A percentile compares a stretch with the other conserved stretches of the same genome.
Conservation (phyloP, 805 yeast species). For the Metschnikowia borealis region DNA sequence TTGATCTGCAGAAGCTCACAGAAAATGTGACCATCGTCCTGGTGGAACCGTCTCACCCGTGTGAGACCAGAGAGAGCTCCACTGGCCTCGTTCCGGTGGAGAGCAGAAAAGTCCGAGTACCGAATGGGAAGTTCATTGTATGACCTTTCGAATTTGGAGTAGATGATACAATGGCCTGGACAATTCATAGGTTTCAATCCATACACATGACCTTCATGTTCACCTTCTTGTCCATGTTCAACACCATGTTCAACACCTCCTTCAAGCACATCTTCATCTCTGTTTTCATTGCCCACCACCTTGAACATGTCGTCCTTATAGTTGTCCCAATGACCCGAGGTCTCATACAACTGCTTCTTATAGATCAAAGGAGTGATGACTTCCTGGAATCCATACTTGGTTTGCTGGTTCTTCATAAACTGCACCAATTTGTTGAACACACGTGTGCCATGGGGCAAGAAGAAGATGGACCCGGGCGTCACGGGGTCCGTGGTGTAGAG, state of each 20-base stretch:
- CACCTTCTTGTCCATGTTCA: slow-evolving; percentile 12
- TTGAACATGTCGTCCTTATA: slow-evolving; percentile 92
- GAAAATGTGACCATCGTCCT: slow-evolving; percentile 97
- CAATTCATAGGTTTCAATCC: slow-evolving; percentile 95
- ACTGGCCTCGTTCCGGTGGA: slow-evolving; percentile 91
- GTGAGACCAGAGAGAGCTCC: slow-evolving; percentile 94
- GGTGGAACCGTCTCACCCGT: slow-evolving; percentile 91
- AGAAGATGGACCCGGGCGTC: slow-evolving; percentile 91
- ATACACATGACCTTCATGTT: slow-evolving; percentile 38
- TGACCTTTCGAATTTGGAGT: slow-evolving; percentile 68
- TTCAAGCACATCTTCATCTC: slow-evolving; percentile 23
- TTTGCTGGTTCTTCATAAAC: slow-evolving; percentile 84
- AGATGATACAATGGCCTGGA: slow-evolving; percentile 91
- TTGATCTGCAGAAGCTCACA: slow-evolving; percentile 76
- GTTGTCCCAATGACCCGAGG: slow-evolving; percentile 94
- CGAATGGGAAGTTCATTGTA: slow-evolving; percentile 85
- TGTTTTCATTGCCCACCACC: slow-evolving; percentile 57
- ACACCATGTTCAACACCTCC: slow-evolving; percentile 1
- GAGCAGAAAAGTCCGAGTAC: slow-evolving; percentile 81
- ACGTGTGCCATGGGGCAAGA: slow-evolving; percentile 88
- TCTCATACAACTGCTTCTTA: slow-evolving; percentile 79
- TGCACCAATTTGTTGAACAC: slow-evolving; percentile 72
- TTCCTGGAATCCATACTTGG: slow-evolving; percentile 79
- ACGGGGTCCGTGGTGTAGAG: slow-evolving; percentile 73
- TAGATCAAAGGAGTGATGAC: slow-evolving; percentile 90